A percentile compares a stretch with the other conserved stretches of the same genome.
Conservation (phyloP, 345 rosid species). For the Eucalyptus pumila region DNA sequence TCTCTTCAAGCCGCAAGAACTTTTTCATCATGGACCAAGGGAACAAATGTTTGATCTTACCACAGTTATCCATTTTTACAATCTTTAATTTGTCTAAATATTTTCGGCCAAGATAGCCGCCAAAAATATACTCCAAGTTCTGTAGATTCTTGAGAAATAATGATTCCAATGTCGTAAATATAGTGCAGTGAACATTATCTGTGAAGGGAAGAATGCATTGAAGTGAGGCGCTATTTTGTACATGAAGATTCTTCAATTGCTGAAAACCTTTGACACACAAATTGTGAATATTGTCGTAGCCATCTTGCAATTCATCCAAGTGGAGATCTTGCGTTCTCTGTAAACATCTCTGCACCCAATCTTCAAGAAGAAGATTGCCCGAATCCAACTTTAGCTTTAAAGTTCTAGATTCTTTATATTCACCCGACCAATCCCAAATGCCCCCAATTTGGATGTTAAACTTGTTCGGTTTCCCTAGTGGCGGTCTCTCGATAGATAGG, state of each 20-base stretch:
- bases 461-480: neutral
- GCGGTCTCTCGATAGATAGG: neutral
- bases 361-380: fast-evolving
- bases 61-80: fast-evolving
- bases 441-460: neutral
- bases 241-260: too few species aligned
- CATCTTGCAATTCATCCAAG: too few species aligned
- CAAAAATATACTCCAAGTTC: fast-evolving
- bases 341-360: fast-evolving
- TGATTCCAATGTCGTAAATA: too few species aligned
- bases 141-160: too few species aligned
- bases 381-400: too few species aligned
- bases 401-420: too few species aligned
- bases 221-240: too few species aligned
- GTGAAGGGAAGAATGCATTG: fast-evolving
- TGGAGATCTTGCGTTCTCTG: too few species aligned
- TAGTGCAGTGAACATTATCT: fast-evolving
- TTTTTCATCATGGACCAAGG: fast-evolving
- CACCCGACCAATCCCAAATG: fast-evolving
- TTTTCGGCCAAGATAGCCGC: fast-evolving
- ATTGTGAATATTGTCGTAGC: too few species aligned
- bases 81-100: too few species aligned
- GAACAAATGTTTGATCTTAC: too few species aligned
- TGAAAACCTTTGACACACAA: fast-evolving
- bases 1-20: fast-evolving